Conservation (phyloP, 2,329 filamentous ascomycete species). For the Fusarium floridanum region DNA sequence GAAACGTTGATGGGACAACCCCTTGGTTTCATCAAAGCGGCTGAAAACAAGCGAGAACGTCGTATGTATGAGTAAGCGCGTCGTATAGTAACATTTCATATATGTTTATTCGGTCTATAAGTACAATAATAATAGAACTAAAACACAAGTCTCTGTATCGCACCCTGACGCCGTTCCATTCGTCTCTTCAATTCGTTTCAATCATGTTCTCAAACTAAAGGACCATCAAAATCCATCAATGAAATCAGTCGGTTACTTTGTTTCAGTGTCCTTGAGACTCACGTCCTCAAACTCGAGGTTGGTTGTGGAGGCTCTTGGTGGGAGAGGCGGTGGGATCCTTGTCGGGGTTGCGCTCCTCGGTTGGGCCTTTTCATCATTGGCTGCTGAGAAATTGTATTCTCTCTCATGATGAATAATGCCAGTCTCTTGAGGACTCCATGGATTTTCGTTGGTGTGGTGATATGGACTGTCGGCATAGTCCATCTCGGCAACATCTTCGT, state of each 20-base stretch:
- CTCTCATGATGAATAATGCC: not conserved
- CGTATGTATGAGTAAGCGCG: not conserved
- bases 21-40: not conserved
- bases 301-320: slow-evolving; percentile 6
- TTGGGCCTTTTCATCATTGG: slow-evolving; percentile 5
- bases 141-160: not conserved
- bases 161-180: not conserved
- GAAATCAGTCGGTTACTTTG: not conserved
- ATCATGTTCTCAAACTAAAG: not conserved
- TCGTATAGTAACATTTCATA: not conserved
- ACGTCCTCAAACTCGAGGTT: slow-evolving; percentile 10
- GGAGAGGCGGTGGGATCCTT: slow-evolving; percentile 20
- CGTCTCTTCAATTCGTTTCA: not conserved
- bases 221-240: not conserved
- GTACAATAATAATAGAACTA: not conserved
- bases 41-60: not conserved
- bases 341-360: slow-evolving; percentile 15
- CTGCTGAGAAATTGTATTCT: slow-evolving; percentile 4
- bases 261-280: not conserved
- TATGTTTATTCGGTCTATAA: not conserved
- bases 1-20: slow-evolving; percentile 1
- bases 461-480: slow-evolving; percentile 8
- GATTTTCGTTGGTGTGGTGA: not conserved
- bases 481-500: slow-evolving; percentile 25
- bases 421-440: slow-evolving; percentile 9